These are phyloP conservation scores for Tuber brumale DNA, from an alignment of 495 filamentous ascomycete genomes.

Conservation along the genomic window DNA sequence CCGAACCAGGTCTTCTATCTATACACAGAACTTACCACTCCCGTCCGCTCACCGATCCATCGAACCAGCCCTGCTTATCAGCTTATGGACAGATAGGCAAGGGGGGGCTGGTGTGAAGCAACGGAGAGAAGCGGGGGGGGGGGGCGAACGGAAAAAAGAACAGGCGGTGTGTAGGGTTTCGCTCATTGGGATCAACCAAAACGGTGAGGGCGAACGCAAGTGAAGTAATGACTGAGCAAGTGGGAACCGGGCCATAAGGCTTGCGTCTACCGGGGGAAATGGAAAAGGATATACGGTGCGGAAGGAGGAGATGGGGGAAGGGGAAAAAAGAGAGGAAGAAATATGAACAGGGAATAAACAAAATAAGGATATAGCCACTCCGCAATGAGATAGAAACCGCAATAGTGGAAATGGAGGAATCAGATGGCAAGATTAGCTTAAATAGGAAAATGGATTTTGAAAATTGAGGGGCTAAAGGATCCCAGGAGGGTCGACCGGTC, in stretches of 20 bases:
- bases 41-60: neutral
- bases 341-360: neutral
- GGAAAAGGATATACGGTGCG: neutral
- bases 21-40: neutral
- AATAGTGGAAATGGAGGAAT: neutral
- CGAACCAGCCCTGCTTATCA: neutral
- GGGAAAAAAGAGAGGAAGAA: neutral
- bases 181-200: neutral
- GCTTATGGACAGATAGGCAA: conserved; percentile 41
- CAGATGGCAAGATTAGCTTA: neutral
- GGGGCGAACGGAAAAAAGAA: neutral
- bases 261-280: neutral
- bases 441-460: neutral
- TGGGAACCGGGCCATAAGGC: neutral
- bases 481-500: conserved; percentile 60
- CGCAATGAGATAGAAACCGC: neutral
- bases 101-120: neutral
- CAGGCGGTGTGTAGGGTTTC: too few species aligned
- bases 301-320: conserved; percentile 35
- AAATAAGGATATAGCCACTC: neutral
- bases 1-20: too few species aligned
- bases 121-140: conserved; percentile 48
- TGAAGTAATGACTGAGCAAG: neutral
- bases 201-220: neutral
- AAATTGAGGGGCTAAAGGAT: conserved; percentile 42